Percentiles rank a stretch among this genome's conserved stretches.
phyloP scores from a whole-genome alignment of 2,329 filamentous ascomycete species.

The Aspergillus clavatus region DNA sequence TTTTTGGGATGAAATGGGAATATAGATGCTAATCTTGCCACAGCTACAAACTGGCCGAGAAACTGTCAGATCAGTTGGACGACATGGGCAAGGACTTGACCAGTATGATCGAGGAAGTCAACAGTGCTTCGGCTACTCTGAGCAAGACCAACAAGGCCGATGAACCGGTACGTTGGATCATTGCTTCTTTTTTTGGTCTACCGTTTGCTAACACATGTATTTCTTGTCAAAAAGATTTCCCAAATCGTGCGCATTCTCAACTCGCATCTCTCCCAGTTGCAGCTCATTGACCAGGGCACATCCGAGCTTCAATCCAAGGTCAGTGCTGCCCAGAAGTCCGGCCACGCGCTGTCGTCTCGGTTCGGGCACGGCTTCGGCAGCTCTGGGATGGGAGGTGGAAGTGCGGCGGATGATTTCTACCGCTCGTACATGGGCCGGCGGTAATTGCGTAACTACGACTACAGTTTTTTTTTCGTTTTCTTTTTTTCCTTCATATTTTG shows the following conservation, averaged over 20 bases:
- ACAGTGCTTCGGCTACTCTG: constrained; percentile 80
- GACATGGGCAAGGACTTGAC: constrained; percentile 89
- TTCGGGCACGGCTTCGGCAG: constrained; percentile 34
- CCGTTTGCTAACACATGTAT: constrained; percentile 10
- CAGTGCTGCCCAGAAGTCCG: constrained; percentile 71
- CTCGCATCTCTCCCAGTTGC: constrained; percentile 82
- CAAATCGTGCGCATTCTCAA: constrained; percentile 96
- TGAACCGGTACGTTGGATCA: constrained; percentile 70
- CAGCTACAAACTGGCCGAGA: constrained; percentile 85
- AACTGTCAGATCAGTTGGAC: constrained; percentile 81
- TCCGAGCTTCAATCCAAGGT: constrained; percentile 79
- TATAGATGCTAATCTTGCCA: constrained; percentile 18
- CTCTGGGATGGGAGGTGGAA: constrained; percentile 44
- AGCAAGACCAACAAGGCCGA: constrained; percentile 86
- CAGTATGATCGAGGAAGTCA: constrained; percentile 98
- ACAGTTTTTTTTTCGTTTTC: too few species aligned
- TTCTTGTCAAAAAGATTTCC: constrained; percentile 79
- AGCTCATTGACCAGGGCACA: constrained; percentile 87
- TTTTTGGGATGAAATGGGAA: background rate
- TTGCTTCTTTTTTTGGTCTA: constrained; percentile 6
- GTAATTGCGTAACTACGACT: constrained; percentile 33
- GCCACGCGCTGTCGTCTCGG: constrained; percentile 49
- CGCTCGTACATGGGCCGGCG: constrained; percentile 76
- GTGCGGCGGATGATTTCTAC: constrained; percentile 84
- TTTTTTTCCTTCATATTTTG: background rate